These are phyloP conservation scores for Pelargonium fulgidum DNA, from an alignment of 441 rosid genomes.

Conservation along the genomic window DNA sequence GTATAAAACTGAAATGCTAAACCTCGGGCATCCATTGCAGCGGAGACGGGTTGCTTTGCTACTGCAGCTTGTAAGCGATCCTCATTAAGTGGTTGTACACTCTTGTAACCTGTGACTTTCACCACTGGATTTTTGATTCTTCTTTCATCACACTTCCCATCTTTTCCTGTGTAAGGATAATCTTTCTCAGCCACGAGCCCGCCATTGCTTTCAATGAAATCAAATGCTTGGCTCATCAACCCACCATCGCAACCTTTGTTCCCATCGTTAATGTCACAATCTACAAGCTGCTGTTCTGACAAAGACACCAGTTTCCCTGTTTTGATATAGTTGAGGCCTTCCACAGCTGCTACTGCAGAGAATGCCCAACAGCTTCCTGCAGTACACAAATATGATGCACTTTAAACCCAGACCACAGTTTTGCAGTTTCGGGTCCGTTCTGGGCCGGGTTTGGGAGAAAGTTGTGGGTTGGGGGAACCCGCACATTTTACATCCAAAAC, in stretches of 20 bases:
- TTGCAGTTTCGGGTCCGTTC: too few species aligned
- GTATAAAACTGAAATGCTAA: slow-evolving; percentile 52
- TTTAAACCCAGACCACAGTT: too few species aligned
- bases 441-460: too few species aligned
- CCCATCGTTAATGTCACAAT: slow-evolving; percentile 38
- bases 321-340: slow-evolving; percentile 62
- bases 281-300: slow-evolving; percentile 76
- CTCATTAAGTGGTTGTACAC: slow-evolving; percentile 36
- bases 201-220: slow-evolving; percentile 37
- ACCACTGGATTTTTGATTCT: slow-evolving; percentile 32
- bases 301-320: slow-evolving; percentile 52
- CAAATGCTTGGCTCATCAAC: slow-evolving; percentile 55
- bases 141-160: slow-evolving; percentile 33
- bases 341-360: slow-evolving; percentile 72
- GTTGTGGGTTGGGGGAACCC: too few species aligned
- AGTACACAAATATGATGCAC: not conserved
- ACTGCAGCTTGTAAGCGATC: slow-evolving; percentile 38
- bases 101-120: slow-evolving; percentile 34
- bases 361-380: slow-evolving; percentile 92
- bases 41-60: slow-evolving; percentile 64
- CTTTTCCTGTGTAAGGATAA: slow-evolving; percentile 51
- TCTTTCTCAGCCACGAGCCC: slow-evolving; percentile 45
- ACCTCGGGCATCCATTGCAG: slow-evolving; percentile 62
- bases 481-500: too few species aligned
- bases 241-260: slow-evolving; percentile 72